A percentile compares a stretch with the other conserved stretches of the same genome.
phyloP scores from a whole-genome alignment of 768 basidiomycete species.

The Lentinula sp. region DNA sequence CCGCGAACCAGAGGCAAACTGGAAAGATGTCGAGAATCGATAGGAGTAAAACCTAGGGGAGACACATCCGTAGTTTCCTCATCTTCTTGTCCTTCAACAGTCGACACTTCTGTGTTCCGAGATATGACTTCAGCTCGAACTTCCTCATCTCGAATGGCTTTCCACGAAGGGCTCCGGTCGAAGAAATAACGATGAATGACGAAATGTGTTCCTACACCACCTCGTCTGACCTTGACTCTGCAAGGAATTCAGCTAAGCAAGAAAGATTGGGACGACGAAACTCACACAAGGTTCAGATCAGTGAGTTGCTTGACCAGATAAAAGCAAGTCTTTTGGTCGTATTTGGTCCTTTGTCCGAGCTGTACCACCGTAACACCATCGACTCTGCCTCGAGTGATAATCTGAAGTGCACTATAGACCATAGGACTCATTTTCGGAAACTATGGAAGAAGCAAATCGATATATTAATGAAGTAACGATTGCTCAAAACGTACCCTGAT shows the following conservation, averaged over 20 bases:
- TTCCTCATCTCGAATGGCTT: conserved; percentile 69
- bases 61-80: conserved; percentile 11
- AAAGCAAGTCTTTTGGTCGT: conserved; percentile 88
- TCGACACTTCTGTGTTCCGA: conserved; percentile 13
- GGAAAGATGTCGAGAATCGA: conserved; percentile 73
- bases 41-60: conserved; percentile 57
- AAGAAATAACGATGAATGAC: conserved; percentile 84
- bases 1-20: conserved; percentile 67
- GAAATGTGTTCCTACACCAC: conserved; percentile 71
- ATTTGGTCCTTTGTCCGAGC: conserved; percentile 69
- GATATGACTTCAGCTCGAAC: conserved; percentile 32
- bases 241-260: conserved; percentile 1
- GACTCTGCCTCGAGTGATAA: conserved; percentile 78
- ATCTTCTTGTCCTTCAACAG: conserved; percentile 27
- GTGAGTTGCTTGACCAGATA: conserved; percentile 77
- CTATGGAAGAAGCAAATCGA: conserved; percentile 27
- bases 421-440: conserved; percentile 75
- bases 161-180: conserved; percentile 70
- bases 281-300: conserved; percentile 70
- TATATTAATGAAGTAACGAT: neutral
- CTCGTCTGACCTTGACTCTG: conserved; percentile 73
- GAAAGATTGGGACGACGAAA: neutral
- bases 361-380: conserved; percentile 74
- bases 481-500: conserved; percentile 38
- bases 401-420: conserved; percentile 80